Percentiles rank a stretch among this genome's conserved stretches.
Evolutionary conservation across 192 early-diverging fungal genomes (phyloP).

Genomic region (Mortierella hygrophila): DNA sequence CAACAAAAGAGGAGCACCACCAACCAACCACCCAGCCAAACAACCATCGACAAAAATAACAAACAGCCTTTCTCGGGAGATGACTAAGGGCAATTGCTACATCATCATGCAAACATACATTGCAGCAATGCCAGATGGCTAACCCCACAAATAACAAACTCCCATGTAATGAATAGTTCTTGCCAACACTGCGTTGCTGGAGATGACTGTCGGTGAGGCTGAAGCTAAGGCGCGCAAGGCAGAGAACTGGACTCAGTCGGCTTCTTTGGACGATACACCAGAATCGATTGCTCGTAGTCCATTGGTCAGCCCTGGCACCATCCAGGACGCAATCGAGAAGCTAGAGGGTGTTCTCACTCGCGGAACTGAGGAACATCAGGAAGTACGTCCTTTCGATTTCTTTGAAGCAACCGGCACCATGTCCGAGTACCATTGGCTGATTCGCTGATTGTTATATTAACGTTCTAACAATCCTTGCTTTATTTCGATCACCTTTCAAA

Average conservation of each 20-base stretch:
- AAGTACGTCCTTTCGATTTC: not conserved
- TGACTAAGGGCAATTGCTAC: conserved; percentile 1
- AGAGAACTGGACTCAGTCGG: conserved; percentile 9
- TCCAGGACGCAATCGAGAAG: conserved; percentile 25
- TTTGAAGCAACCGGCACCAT: not conserved
- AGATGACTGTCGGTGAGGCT: conserved; percentile 27
- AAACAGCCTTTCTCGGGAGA: not conserved
- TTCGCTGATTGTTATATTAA: not conserved
- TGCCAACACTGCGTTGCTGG: conserved; percentile 25
- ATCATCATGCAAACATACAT: not conserved
- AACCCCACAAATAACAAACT: not conserved
- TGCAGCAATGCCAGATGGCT: conserved; percentile 3
- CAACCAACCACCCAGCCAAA: too few species aligned
- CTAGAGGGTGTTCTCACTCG: conserved; percentile 19
- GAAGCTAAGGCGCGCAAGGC: conserved; percentile 7
- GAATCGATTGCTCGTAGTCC: conserved; percentile 21
- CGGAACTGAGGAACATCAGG: conserved; percentile 28
- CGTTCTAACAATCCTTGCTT: not conserved
- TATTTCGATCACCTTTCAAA: not conserved
- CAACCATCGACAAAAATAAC: not conserved
- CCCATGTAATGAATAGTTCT: not conserved
- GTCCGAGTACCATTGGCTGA: not conserved
- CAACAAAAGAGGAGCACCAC: not conserved
- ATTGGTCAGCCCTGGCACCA: conserved; percentile 11
- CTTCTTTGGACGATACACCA: conserved; percentile 22